phyloP scores from a whole-genome alignment of 139 green algal genomes.

The Spirogloea muscicola region DNA sequence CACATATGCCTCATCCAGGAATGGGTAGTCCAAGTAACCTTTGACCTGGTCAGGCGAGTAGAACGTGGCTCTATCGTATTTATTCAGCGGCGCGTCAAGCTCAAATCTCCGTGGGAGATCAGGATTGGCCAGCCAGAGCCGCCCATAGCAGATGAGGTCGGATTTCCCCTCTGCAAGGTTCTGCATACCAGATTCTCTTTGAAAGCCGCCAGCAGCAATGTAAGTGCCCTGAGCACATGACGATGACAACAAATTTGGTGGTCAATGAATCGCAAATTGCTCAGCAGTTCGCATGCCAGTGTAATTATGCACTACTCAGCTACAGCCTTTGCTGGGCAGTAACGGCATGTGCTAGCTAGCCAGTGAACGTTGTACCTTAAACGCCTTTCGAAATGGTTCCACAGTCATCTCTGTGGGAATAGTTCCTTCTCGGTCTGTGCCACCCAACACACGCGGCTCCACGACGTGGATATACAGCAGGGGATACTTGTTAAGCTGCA shows the following conservation, averaged over 20 bases:
- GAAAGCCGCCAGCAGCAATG: slow-evolving; percentile 71
- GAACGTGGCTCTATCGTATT: slow-evolving; percentile 73
- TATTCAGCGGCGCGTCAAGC: slow-evolving; percentile 61
- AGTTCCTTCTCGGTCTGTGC: not conserved
- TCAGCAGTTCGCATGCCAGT: no score
- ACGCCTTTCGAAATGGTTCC: slow-evolving; percentile 57
- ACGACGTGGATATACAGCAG: slow-evolving; percentile 76
- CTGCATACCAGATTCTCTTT: slow-evolving; percentile 44
- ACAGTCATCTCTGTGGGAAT: slow-evolving; percentile 32
- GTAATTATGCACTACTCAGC: no score
- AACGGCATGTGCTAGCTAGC: no score
- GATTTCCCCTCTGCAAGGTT: slow-evolving; percentile 49
- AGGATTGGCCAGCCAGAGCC: slow-evolving; percentile 67
- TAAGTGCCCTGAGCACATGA: no score
- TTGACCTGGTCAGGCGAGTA: slow-evolving; percentile 56
- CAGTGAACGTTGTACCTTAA: no score
- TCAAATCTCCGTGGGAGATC: slow-evolving; percentile 66
- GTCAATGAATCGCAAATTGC: no score
- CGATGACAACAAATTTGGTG: no score
- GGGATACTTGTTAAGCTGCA: slow-evolving; percentile 59
- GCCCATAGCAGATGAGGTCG: slow-evolving; percentile 56
- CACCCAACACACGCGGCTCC: slow-evolving; percentile 56
- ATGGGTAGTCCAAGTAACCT: slow-evolving; percentile 78
- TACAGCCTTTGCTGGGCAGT: no score
- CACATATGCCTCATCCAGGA: slow-evolving; percentile 64